Evolutionary conservation across 148 eudicot genomes (phyloP).

Genomic region (Cornus florida): DNA sequence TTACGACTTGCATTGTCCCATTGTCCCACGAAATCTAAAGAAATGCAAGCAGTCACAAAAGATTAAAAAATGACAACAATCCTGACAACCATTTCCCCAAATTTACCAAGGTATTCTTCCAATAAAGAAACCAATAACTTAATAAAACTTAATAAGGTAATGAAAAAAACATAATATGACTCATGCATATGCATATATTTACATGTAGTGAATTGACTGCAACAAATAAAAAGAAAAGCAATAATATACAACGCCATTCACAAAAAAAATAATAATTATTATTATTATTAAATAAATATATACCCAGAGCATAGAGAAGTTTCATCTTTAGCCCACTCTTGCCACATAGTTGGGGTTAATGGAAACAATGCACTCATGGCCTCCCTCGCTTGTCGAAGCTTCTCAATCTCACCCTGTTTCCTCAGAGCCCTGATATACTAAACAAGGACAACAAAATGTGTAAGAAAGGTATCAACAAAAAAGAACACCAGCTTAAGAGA

Average conservation of each 20-base stretch:
- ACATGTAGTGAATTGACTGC: too few species aligned
- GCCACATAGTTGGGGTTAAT: conserved; percentile 81
- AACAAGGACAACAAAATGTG: background rate
- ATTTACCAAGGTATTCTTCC: background rate
- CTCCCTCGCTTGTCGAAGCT: conserved; percentile 82
- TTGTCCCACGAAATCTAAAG: background rate
- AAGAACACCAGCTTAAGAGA: background rate
- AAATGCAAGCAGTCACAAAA: background rate
- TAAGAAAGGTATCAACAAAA: background rate
- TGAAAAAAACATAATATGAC: background rate
- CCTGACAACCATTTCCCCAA: too few species aligned
- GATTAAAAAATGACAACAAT: too few species aligned
- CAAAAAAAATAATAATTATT: too few species aligned
- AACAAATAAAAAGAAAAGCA: too few species aligned
- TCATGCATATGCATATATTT: background rate
- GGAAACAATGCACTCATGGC: conserved; percentile 76
- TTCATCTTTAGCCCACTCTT: conserved; percentile 91
- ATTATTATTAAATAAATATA: background rate
- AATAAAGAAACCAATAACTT: too few species aligned
- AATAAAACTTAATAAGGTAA: too few species aligned
- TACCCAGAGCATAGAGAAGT: conserved; percentile 60
- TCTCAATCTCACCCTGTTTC: conserved; percentile 84
- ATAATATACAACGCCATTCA: too few species aligned
- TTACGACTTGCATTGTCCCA: background rate
- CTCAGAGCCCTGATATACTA: conserved; percentile 75